Evolutionary conservation across 306 rosid species (phyloP), one percentile per base, ranked within the genome.

Genomic region (Cucurbita pepo): DNA sequence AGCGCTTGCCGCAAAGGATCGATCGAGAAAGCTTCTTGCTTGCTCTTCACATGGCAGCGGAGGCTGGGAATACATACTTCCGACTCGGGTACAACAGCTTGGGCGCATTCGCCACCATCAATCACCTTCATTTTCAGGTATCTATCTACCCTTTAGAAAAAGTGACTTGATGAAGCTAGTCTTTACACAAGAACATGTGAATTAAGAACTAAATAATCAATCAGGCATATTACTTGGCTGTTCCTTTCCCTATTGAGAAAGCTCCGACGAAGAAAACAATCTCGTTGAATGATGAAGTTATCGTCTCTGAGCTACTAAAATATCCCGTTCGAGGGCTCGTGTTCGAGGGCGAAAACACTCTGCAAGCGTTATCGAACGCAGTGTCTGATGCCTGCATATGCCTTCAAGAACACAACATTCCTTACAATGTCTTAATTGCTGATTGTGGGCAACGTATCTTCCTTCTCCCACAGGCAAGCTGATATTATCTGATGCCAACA

Each of bases 41-140:
- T 71, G 97, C 97, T 7, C 86, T 92, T 77, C 86, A 87, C 78
- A 88, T 92, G 97, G 96, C 95, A 0, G 86, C 56, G 2, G 97
- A 87, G 85, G 97, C 96, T 2, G 86, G 82, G 21, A 87, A 78
- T 76, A 86, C 91, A 0, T 86, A 87, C 81, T 92, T 92, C 60
- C 88, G 97, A 15, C 43, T 92, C 81, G 97, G 97, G 69, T 92
- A 92, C 84, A 92, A 92, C 85, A 92, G 97, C 85, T 80, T 92
- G 77, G 97, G 97, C 62, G 97, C 97, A 51, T 92, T 92, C 74
- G 96, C 97, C n/a, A 92, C 97, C 40, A 92, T 92, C 83, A 92
- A 92, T 79, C 97, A 92, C 83, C 97, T 92, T 78, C 97, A 92
- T 85, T 92, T 90, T 83, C 97, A 92, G 96, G 97, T 92, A 66